Evolutionary conservation across 805 yeast species (phyloP), one percentile per base, ranked within the genome.

Genomic region (Ogataea kodamae): DNA sequence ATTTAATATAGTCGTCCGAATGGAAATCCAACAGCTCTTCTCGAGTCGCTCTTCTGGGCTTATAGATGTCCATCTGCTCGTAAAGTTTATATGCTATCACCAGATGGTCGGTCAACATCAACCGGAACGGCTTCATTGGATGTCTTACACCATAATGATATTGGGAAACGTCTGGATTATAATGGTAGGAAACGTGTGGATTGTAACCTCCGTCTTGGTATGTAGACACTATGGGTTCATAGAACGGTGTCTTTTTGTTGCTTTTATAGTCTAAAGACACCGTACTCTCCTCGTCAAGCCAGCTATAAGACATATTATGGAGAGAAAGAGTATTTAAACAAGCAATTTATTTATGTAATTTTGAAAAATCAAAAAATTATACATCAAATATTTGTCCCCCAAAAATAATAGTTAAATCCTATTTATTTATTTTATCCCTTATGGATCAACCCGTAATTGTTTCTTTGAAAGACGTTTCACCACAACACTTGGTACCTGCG

Each of bases 71-170:
- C 96, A 90, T 86, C 46, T 79, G 72, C 50, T 87, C 87, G 57
- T 89, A 86, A 28, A 90, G 64, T 38, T 86, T 86, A 60, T 92
- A 90, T 9, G 82, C 78, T 20, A 81, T 74, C 33, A 90, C 90
- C 42, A 90, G 65, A 56, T 89, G 96, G 61, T 90, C 97, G 0
- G 98, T 90, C 27, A 90, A 71, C 89, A 88, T 81, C 42, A 92
- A 67, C 45, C 98, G 67, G 59, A 89, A 86, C 10, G 98, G 98
- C 58, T 90, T 90, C 98, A 90, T 90, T n/a, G 98, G 98, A 60
- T 90, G 98, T 40, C 78, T 74, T 1, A 85, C 83, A 11, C 98
- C 98, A 58, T 85, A 89, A 52, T 89, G 96, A 59, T 80, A 89
- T 45, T 76, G 73, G 1, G 85, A 70, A 0, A 81, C 94, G 33